Evolutionary conservation across 2,329 filamentous ascomycete species (phyloP), one percentile per base, ranked within the genome.

Genomic region (Achaetomium macrosporum): DNA sequence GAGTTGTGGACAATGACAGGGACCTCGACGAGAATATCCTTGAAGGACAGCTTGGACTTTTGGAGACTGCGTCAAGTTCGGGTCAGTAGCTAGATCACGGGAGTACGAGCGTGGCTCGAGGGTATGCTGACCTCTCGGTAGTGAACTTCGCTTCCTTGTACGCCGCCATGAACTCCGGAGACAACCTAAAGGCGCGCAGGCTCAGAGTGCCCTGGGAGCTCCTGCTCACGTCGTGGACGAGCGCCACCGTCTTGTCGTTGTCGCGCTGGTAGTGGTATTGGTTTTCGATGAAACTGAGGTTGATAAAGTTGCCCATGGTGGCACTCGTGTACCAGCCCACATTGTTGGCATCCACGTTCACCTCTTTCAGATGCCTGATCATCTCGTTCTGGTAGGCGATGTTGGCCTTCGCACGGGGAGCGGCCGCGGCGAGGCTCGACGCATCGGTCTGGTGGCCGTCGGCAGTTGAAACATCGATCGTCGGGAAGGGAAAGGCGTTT

Each of bases 61-160:
- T 95, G 89, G 61, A 99, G 82, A 70, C 91, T 96, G 39, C 42
- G 45, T 3, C n/a, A 13, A 20, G 29, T 20, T 39, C 20, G 19
- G 30, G 30, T 59, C 37, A 57, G 47, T 15, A n/a, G 20, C 19
- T 5, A 19, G 16, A 25, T n/a, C 65, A 49, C 50, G 54, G 63
- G 59, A 71, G 64, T 51, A 49, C 48, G 15, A 41, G 41, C 33
- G 17, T 12, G 20, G 43, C 47, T 31, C 16, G 15, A 29, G 20
- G 8, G 13, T 15, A 4, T 15, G 5, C 85, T 67, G 79, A 96
- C 91, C 81, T 90, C 70, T 99, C 93, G 1, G 90, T 92, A 36
- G 89, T 96, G 77, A 99, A 99, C 75, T 97, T 97, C 73, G 83
- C 84, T 81, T 99, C 93, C 79, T 95, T 96, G 76, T 88, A 96